A percentile compares a stretch with the other conserved stretches of the same genome.
Conservation (phyloP, 1,284 basidiomycete species). For the Ceratobasidium sp. region DNA sequence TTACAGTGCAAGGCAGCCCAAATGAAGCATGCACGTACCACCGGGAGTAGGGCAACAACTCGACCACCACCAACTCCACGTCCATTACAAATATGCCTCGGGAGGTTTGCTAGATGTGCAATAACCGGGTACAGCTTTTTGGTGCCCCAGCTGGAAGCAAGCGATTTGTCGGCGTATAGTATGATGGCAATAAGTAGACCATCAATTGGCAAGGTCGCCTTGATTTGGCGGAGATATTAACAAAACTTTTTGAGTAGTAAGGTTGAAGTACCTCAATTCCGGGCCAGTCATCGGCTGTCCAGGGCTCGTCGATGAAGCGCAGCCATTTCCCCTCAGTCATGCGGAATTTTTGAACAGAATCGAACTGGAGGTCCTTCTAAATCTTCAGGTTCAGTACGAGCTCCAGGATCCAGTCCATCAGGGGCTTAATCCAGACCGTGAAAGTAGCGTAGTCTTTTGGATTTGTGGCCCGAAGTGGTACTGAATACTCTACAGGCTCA, state of each 20-base stretch:
- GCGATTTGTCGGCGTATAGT: neutral
- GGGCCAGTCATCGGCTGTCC: neutral
- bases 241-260: neutral
- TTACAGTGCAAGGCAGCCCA: neutral
- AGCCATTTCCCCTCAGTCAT: neutral
- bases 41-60: conserved; percentile 4
- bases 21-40: neutral
- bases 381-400: neutral
- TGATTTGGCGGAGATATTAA: neutral
- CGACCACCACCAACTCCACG: neutral
- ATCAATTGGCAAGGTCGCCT: neutral
- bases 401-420: neutral
- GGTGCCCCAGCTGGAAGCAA: neutral
- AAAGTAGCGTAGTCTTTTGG: neutral
- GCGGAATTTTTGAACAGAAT: neutral
- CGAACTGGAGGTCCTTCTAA: neutral
- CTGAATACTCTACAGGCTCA: neutral
- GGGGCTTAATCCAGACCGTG: neutral
- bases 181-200: neutral
- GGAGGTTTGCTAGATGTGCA: conserved; percentile 1
- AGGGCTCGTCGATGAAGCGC: neutral
- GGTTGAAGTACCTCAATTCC: neutral
- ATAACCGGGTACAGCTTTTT: conserved; percentile 1
- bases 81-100: neutral
- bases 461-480: neutral